Base-by-base conservation (phyloP, 1,284 basidiomycete genomes). In the Naganishia albida region DNA sequence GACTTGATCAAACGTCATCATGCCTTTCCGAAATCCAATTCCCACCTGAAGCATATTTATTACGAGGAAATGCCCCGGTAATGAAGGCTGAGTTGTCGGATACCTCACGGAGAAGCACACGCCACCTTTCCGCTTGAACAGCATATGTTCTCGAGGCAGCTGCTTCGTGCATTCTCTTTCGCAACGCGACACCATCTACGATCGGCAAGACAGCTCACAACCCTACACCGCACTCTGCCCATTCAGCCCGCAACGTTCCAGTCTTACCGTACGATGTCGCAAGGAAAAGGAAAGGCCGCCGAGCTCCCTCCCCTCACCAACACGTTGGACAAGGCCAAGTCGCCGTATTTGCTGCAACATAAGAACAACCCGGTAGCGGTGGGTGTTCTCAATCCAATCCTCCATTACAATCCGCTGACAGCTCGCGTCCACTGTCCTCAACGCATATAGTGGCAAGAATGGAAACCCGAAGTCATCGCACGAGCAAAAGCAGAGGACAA, bases 331-430 rank as follows among this genome's bases (percentile, higher is more conserved):
- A 70, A 76, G 3, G 75, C 80, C 43, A 82, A 79, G 66, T 81
- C 80, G 15, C 81, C 81, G 0, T 82, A 82, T 67, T 72, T 82
- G 6, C 70, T 82, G 15, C 81, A 82, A 66, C 82, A 83, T 68
- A 77, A 78, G 42, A 70, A 77, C 18, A 82, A 82, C 64, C 81
- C 81, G 2, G 81, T 81, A 7, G 69, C 75, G 15, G 70, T 68
- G 28, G 62, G 69, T 48, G 12, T 26, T 42, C 10, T 7, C 15
- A 10, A 28, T 3, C 7, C 23, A 23, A 12, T 38, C 12, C 23
- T 15, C 30, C 28, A 55, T 28, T 13, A n/a, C 38, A 44, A 26
- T 38, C 34, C 30, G 25, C 42, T 12, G 7, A 26, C n/a, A 6
- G 46, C 30, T 55, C 15, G 23, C 13, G 7, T 38, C 39, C n/a